Evolutionary conservation across 2,329 filamentous ascomycete species (phyloP).

Genomic region (Nemania bipapillata): DNA sequence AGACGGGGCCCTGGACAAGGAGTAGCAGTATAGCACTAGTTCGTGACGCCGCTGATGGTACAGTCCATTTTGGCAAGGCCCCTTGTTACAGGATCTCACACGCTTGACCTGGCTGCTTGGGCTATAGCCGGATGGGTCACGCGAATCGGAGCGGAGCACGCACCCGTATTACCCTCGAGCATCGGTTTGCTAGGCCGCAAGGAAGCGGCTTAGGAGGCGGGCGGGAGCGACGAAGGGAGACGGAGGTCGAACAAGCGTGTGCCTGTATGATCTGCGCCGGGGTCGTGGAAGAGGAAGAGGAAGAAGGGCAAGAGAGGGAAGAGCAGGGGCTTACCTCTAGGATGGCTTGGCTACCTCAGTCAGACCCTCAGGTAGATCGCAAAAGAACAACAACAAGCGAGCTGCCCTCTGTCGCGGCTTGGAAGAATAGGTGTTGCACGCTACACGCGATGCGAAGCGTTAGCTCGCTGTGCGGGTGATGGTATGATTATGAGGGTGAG

Average conservation of each 20-base stretch:
- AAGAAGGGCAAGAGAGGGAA: not conserved
- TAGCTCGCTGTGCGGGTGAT: constrained; percentile 17
- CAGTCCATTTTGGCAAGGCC: constrained; percentile 34
- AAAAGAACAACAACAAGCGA: not conserved
- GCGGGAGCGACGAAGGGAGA: constrained; percentile 18
- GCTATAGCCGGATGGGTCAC: constrained; percentile 22
- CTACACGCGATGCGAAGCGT: constrained; percentile 18
- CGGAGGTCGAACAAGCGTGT: constrained; percentile 27
- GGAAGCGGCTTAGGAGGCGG: constrained; percentile 15
- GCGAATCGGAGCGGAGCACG: constrained; percentile 25
- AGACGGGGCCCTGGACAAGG: constrained; percentile 9
- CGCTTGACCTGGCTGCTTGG: constrained; percentile 36
- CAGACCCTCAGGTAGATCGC: not conserved
- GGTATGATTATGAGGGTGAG: constrained; percentile 15
- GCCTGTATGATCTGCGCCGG: constrained; percentile 46
- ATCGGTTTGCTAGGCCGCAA: constrained; percentile 10
- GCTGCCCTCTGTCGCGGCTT: not conserved
- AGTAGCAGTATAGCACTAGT: not conserved
- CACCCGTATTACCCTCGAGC: constrained; percentile 13
- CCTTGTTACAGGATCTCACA: constrained; percentile 43
- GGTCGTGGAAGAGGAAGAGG: constrained; percentile 28
- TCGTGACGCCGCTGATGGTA: constrained; percentile 21
- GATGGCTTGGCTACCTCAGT: not conserved
- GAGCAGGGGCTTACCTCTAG: constrained; percentile 35
- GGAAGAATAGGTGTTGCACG: constrained; percentile 8